Conservation (phyloP, 768 basidiomycete genomes). For the Mycena alexandri region DNA sequence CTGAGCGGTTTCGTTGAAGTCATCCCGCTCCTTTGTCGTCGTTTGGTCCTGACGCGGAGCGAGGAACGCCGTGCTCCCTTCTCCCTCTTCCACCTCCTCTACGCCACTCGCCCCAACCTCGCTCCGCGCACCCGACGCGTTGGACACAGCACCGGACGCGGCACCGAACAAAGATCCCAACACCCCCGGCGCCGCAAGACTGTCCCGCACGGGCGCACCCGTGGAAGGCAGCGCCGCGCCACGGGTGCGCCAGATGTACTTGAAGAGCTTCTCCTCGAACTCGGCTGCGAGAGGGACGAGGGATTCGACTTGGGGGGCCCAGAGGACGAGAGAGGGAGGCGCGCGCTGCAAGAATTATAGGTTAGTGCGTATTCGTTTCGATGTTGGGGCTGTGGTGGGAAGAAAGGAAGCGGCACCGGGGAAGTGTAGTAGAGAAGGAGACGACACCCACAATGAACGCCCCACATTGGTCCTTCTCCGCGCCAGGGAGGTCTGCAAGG, state of each 20-base stretch:
- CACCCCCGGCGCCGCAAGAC: slow-evolving; percentile 34
- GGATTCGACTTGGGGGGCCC: slow-evolving; percentile 77
- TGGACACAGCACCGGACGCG: not conserved
- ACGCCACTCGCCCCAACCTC: slow-evolving; percentile 33
- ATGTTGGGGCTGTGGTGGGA: too few species aligned
- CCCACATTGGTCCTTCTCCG: slow-evolving; percentile 91
- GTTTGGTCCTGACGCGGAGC: too few species aligned
- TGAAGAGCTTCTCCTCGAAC: slow-evolving; percentile 84
- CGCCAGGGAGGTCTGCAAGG: slow-evolving; percentile 74
- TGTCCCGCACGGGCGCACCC: slow-evolving; percentile 13
- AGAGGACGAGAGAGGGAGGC: slow-evolving; percentile 84
- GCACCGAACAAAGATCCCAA: slow-evolving; percentile 20
- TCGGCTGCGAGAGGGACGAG: slow-evolving; percentile 80
- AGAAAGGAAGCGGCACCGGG: too few species aligned
- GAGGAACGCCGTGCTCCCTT: slow-evolving; percentile 1
- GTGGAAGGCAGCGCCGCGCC: slow-evolving; percentile 17
- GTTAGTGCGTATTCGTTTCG: too few species aligned
- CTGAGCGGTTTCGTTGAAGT: not conserved
- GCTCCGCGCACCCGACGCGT: too few species aligned
- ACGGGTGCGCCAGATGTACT: slow-evolving; percentile 80
- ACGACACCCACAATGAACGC: slow-evolving; percentile 76
- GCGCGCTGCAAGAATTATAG: slow-evolving; percentile 70
- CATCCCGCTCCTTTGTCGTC: not conserved
- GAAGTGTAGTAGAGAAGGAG: too few species aligned
- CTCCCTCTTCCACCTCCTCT: slow-evolving; percentile 39